Base-by-base conservation (phyloP, 164 flowering plant genomes). In the Aristolochia fimbriata region DNA sequence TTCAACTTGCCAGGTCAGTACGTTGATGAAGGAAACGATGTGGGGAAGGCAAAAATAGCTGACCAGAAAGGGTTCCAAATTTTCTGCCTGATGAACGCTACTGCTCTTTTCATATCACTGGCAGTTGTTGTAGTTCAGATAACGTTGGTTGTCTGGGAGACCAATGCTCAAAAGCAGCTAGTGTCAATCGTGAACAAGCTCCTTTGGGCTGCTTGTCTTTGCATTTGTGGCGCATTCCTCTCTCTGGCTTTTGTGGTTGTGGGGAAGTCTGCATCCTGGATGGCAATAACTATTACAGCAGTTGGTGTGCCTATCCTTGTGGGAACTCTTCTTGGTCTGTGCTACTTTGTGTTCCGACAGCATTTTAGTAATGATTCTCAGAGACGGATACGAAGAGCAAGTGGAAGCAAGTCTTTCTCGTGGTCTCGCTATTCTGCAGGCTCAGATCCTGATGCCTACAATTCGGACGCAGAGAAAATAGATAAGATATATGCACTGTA, bases 121-220 rank as follows among this genome's bases (percentile, higher is more conserved):
- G 88, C 97, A 5, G 97, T 90, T 47, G 97, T 93, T 1, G 98
- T 93, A 55, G 94, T 93, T 68, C 96, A 90, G 71, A 90, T 93
- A 51, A 90, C 98, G 30, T 60, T 93, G 73, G 84, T 90, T 50
- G 96, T 92, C 2, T 93, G 98, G 98, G 97, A 93, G 65, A 87
- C 98, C 1, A 73, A 73, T 21, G 90, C 98, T 52, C 98, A 93
- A 65, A 82, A 79, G 65, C 83, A 72, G 75, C 81, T 93, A 4
- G 93, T 93, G 16, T 84, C 94, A 0, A 86, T 93, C 0, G 81
- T 88, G 20, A 93, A 90, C 83, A 93, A 93, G 77, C 79, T 90
- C 12, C 88, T 90, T 92, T 93, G 97, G 98, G 81, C 91, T 47
- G 98, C 98, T 20, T 84, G 91, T 59, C 67, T 83, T 17, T 82